Conservation (phyloP, 208 protist genomes). For the Acanthamoeba royreba region DNA sequence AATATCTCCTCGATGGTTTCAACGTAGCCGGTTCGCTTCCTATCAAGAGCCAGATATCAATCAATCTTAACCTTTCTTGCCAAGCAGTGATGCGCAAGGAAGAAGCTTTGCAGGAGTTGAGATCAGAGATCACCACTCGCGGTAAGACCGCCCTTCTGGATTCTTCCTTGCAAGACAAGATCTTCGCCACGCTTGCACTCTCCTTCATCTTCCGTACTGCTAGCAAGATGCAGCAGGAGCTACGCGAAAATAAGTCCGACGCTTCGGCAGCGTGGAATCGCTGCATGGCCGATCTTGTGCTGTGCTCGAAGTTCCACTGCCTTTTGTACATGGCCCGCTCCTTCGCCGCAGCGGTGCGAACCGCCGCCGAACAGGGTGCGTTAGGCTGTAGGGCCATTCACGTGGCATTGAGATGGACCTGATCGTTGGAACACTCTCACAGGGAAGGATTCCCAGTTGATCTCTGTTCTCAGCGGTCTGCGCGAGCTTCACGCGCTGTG, state of each 20-base stretch:
- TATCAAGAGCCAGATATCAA: neutral
- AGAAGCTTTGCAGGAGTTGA: neutral
- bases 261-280: neutral
- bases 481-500: neutral
- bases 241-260: neutral
- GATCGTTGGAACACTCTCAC: neutral
- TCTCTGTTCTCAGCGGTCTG: neutral
- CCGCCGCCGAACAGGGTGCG: neutral
- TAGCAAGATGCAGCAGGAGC: neutral
- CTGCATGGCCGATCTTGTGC: neutral
- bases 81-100: neutral
- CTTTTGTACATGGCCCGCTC: neutral
- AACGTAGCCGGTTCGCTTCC: neutral
- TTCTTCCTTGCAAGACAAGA: neutral
- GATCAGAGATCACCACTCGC: neutral
- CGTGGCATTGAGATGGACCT: too few species aligned
- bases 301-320: slow-evolving; percentile 33
- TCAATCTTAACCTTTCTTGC: neutral
- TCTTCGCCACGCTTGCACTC: neutral
- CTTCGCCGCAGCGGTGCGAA: neutral
- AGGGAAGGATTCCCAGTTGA: neutral
- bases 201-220: neutral
- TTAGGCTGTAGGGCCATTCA: too few species aligned
- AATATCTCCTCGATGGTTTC: neutral
- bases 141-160: neutral